Conservation (phyloP, 768 basidiomycete genomes). For the Tulasnella sp. region DNA sequence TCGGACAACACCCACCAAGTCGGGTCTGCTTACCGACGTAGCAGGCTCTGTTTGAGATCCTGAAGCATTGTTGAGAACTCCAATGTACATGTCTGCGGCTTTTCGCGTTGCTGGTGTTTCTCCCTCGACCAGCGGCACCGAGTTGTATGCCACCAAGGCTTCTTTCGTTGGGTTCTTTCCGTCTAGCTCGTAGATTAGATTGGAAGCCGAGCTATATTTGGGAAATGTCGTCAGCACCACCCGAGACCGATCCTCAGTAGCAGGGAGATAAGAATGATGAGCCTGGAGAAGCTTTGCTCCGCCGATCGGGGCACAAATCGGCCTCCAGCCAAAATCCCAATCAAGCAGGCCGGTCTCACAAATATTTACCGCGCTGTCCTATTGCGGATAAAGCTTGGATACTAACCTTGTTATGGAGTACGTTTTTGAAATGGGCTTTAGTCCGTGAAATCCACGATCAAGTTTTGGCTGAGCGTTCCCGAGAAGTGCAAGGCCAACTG, state of each 20-base stretch:
- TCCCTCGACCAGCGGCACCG: neutral
- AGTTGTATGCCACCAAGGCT: neutral
- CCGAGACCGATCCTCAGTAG: neutral
- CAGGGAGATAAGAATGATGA: neutral
- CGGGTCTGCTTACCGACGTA: neutral
- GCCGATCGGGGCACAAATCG: neutral
- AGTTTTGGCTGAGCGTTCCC: neutral
- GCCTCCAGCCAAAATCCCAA: neutral
- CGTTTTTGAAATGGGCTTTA: slow-evolving; percentile 16
- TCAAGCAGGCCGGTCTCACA: neutral
- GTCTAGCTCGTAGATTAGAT: slow-evolving; percentile 20
- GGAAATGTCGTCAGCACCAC: neutral
- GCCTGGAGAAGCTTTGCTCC: neutral
- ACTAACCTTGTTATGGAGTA: slow-evolving; percentile 12
- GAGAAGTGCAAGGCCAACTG: slow-evolving; percentile 18
- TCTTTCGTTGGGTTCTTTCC: slow-evolving; percentile 11
- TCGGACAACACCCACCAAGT: neutral
- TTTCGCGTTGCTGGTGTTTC: neutral
- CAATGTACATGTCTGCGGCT: slow-evolving; percentile 12
- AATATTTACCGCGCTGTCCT: neutral
- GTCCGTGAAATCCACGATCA: slow-evolving; percentile 14
- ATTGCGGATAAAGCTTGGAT: neutral
- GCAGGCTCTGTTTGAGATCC: neutral
- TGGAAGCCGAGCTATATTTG: slow-evolving; percentile 8
- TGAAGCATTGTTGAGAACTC: slow-evolving; percentile 5